Evolutionary conservation across 495 filamentous ascomycete species (phyloP), one percentile per base, ranked within the genome.

Genomic region (Penicillium bovifimosum): DNA sequence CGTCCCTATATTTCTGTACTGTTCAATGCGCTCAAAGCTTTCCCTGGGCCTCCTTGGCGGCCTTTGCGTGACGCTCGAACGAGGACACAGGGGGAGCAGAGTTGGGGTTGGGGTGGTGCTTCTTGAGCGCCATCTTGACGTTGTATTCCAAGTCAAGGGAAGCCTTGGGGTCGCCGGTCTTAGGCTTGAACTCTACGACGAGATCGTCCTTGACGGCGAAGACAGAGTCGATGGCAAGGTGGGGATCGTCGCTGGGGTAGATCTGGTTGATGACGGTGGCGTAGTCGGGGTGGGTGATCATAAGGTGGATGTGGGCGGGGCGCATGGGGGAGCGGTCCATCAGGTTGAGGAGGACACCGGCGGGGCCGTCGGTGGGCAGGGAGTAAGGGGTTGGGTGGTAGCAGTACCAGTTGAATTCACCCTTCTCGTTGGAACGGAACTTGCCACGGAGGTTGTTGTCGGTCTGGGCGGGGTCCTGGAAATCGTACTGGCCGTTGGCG

Each of bases 391-490:
- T 90, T 0, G 88, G 88, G 68, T 87, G 80, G 63, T 89, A 81
- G 79, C 86, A 91, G 80, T 91, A 91, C 71, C 87, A 86, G 62
- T 68, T 75, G 76, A 88, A 93, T 55, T 82, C 73, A 64, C 87
- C 87, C 53, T 90, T 79, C 58, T 78, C 83, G 74, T 93, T 82
- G 58, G 83, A 79, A 58, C 76, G 80, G 79, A 90, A 91, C 74
- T 91, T 91, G 65, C 88, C 88, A 47, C 88, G 80, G 20, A 92
- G 78, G 77, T 92, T 92, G 79, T 87, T 88, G 67, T 85, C 83
- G 40, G 73, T 69, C 78, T 92, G 87, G 32, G 82, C 74, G 33
- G 86, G 83, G 70, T 91, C 88, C 73, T 93, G 88, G 83, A 90
- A 90, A 68, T 93, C 88, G 80, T 93, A 93, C 65, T 86, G 81